A percentile compares a stretch with the other conserved stretches of the same genome.
Evolutionary conservation across 306 rosid species (phyloP).

Genomic region (Mimosa bimucronata): DNA sequence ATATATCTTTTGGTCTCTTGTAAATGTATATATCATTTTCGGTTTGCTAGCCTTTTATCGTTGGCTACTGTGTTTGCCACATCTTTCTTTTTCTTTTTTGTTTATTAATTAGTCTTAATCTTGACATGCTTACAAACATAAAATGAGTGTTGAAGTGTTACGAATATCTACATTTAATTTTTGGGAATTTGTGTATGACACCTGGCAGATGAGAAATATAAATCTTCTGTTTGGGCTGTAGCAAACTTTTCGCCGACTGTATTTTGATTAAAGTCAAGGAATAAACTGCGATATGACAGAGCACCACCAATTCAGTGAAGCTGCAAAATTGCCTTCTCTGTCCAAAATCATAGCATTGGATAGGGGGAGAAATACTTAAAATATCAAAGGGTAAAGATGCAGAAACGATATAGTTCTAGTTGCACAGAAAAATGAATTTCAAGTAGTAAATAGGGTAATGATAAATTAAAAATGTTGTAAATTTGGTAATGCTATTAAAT

Average conservation of each 20-base stretch:
- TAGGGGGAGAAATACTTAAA: background rate
- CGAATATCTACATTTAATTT: background rate
- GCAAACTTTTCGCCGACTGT: background rate
- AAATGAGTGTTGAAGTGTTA: background rate
- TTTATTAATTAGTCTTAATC: background rate
- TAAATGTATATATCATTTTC: background rate
- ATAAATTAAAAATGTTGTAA: too few species aligned
- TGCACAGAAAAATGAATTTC: too few species aligned
- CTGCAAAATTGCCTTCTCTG: background rate
- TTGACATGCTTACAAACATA: background rate
- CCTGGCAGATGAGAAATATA: background rate
- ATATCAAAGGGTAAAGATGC: too few species aligned
- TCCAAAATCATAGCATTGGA: background rate
- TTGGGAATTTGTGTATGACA: background rate
- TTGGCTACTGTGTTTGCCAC: constrained; percentile 22
- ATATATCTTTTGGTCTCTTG: background rate
- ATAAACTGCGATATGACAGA: background rate
- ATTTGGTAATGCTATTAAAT: too few species aligned
- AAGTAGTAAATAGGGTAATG: too few species aligned
- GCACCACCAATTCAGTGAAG: background rate
- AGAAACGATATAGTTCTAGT: too few species aligned
- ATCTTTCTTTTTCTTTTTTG: background rate
- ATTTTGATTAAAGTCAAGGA: background rate
- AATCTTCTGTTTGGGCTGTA: background rate
- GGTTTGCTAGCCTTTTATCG: background rate